Base-by-base conservation (phyloP, 306 rosid genomes). In the Quercus aquifolioides region DNA sequence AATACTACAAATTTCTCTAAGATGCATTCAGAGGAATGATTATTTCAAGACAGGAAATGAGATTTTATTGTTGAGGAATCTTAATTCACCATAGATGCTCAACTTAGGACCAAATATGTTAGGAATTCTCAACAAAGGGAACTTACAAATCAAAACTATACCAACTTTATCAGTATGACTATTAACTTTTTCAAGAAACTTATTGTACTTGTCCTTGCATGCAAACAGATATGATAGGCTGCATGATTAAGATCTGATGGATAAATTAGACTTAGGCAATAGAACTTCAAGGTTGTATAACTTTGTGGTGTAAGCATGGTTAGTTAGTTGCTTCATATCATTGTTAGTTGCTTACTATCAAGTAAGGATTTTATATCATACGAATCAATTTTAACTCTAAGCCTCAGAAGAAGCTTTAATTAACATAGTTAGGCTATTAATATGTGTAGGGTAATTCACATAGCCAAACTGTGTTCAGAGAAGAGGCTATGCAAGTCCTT, bases 401-500 rank as follows among this genome's bases (percentile, higher is more conserved):
- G 56, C 33, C 56, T 49, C 68, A 63, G 78, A 83, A 8, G 6
- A 68, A 76, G 71, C 31, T 78, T 75, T 46, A 62, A 75, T 17
- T 74, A 69, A 31, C 70, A 69, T 3, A 0, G 63, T 31, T 33
- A 33, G 51, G 51, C 23, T 18, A 64, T 67, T 52, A 35, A 57
- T 76, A 59, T 59, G 28, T 63, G 87, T 90, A 92, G 97, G 82
- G 81, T 20, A 90, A 87, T 76, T 71, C 90, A 63, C 63, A 74
- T 26, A 73, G 76, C 59, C 89, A 80, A 74, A 82, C 88, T 51
- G 69, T 81, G 76, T 81, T 84, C 38, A 81, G 85, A 78, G 93
- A 88, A 78, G 93, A 86, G 76, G 91, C 92, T 76, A 80, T 88
- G 63, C 80, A 88, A 80, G 79, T 89, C 64, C 84, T 92, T 56